These are phyloP conservation scores for Exophiala viscosa DNA, from an alignment of 2,329 filamentous ascomycete species.

Conservation along the genomic window DNA sequence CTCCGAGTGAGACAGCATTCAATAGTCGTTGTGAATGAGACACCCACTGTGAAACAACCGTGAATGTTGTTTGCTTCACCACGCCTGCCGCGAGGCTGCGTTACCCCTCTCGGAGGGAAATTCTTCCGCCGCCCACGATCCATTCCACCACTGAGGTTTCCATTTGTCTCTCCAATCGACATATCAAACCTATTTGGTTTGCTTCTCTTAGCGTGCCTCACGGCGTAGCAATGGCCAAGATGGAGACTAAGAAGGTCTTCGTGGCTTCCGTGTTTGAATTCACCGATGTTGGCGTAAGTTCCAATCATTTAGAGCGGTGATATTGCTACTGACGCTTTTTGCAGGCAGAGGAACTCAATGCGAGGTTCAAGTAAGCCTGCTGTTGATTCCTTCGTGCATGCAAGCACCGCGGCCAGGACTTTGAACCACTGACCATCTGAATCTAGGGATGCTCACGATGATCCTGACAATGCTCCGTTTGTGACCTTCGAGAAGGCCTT, in stretches of 20 bases:
- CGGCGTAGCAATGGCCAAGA: constrained; percentile 1
- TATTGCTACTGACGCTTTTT: constrained; percentile 2
- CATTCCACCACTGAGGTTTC: background rate
- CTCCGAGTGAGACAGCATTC: background rate
- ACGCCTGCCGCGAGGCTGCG: constrained; percentile 9
- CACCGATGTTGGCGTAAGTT: constrained; percentile 16
- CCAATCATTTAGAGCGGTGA: background rate
- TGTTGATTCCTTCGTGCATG: background rate
- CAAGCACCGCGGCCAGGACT: background rate
- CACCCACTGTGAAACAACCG: background rate
- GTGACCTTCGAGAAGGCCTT: constrained; percentile 16
- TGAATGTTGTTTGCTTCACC: background rate
- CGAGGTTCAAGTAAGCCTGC: constrained; percentile 14
- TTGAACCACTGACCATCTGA: background rate
- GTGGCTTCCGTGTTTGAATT: constrained; percentile 18
- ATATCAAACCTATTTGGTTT: background rate
- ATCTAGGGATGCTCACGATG: constrained; percentile 18
- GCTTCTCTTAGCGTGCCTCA: background rate
- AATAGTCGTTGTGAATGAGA: background rate
- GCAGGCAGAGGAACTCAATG: constrained; percentile 17
- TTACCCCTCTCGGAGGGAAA: constrained; percentile 10
- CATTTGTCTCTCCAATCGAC: background rate
- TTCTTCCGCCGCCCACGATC: constrained; percentile 5
- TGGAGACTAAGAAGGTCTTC: constrained; percentile 17
- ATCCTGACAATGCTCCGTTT: constrained; percentile 17